Evolutionary conservation across 805 yeast species (phyloP).

Genomic region (Saccharomycopsis malanga): DNA sequence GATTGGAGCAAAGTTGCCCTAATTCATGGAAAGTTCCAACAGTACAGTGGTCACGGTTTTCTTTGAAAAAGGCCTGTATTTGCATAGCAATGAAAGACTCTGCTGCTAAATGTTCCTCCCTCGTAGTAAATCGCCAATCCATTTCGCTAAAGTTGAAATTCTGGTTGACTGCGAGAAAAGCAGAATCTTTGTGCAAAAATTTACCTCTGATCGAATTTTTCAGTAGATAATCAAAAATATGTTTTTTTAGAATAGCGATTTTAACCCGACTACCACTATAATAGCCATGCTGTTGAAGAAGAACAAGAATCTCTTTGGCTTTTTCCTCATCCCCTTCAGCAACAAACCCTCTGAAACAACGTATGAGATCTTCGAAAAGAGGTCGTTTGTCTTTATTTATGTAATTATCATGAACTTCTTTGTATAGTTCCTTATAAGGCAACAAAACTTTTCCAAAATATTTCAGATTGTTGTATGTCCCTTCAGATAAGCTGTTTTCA

Average conservation of each 20-base stretch:
- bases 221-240: slow-evolving; percentile 7
- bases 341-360: background rate
- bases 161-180: too few relatives aligned
- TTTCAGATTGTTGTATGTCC: too few relatives aligned
- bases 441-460: background rate
- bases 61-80: slow-evolving; percentile 2
- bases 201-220: too few relatives aligned
- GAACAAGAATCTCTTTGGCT: background rate
- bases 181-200: too few relatives aligned
- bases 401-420: background rate
- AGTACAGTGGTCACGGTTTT: background rate
- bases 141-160: too few relatives aligned
- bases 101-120: too few relatives aligned
- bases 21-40: slow-evolving; percentile 6
- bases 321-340: background rate
- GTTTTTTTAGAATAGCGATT: slow-evolving; percentile 8
- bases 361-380: background rate
- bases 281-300: slow-evolving; percentile 5
- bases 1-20: slow-evolving; percentile 7
- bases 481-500: background rate
- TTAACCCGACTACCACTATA: slow-evolving; percentile 1
- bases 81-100: too few relatives aligned
- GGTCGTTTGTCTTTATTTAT: background rate
- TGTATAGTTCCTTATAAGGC: background rate
- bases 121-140: too few relatives aligned